phyloP scores from a whole-genome alignment of 192 early-diverging fungal genomes.

The Coemansia sp. region DNA sequence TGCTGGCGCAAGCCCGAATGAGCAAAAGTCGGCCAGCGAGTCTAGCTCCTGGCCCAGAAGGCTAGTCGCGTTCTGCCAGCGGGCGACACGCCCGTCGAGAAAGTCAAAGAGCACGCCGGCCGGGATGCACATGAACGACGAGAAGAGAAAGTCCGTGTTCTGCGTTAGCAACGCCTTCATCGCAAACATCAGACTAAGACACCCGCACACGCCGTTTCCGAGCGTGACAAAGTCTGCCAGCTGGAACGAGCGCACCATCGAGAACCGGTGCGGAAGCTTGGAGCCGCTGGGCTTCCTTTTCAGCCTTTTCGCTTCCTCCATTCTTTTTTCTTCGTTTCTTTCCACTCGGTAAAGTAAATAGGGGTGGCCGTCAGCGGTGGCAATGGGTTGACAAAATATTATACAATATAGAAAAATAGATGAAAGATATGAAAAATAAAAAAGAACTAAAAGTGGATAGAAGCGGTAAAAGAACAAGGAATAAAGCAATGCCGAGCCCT shows the following conservation, averaged over 20 bases:
- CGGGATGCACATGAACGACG: slow-evolving; percentile 68
- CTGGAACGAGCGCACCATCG: slow-evolving; percentile 65
- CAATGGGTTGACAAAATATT: slow-evolving; percentile 1
- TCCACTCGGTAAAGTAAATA: not conserved
- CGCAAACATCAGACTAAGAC: slow-evolving; percentile 68
- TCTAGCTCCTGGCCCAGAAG: slow-evolving; percentile 89
- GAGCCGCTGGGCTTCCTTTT: slow-evolving; percentile 49
- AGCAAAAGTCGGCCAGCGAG: slow-evolving; percentile 78
- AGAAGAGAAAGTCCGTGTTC: slow-evolving; percentile 61
- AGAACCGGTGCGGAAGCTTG: slow-evolving; percentile 48
- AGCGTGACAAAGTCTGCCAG: slow-evolving; percentile 86
- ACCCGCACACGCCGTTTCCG: slow-evolving; percentile 80
- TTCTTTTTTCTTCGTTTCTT: not conserved
- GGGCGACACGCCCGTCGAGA: slow-evolving; percentile 77
- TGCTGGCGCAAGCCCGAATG: slow-evolving; percentile 82
- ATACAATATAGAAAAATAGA: slow-evolving; percentile 1
- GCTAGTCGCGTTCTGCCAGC: slow-evolving; percentile 73
- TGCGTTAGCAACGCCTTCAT: slow-evolving; percentile 70
- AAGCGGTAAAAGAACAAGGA: not conserved
- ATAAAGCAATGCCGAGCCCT: not conserved
- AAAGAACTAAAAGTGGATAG: slow-evolving; percentile 1
- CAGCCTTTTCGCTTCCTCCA: slow-evolving; percentile 8
- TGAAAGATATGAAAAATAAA: slow-evolving; percentile 1
- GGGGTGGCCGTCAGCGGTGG: not conserved
- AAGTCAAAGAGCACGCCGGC: slow-evolving; percentile 71